These are phyloP conservation scores for Sugiyamaella qingdaonensis DNA, from an alignment of 805 yeast species.

Conservation along the genomic window DNA sequence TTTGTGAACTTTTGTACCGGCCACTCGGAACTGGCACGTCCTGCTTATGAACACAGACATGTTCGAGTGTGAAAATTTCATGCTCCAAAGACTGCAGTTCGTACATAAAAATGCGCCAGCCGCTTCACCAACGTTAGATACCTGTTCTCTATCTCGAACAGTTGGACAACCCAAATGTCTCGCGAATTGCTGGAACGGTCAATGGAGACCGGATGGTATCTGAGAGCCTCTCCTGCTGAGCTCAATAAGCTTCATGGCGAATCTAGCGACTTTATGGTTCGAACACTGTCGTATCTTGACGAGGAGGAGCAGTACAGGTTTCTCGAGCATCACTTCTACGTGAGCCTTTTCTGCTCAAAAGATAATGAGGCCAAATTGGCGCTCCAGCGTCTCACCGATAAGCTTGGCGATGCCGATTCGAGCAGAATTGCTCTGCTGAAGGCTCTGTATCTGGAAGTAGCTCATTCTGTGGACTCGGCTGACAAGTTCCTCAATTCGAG, in stretches of 20 bases:
- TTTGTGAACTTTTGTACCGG: too few relatives aligned
- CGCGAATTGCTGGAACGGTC: background rate
- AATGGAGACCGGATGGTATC: slow-evolving; percentile 34
- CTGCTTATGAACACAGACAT: background rate
- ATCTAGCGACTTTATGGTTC: slow-evolving; percentile 36
- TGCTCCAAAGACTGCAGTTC: background rate
- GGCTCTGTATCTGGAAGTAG: slow-evolving; percentile 54
- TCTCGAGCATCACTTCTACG: slow-evolving; percentile 67
- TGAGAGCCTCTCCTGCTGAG: slow-evolving; percentile 45
- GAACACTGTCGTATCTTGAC: slow-evolving; percentile 33
- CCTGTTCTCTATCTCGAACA: background rate
- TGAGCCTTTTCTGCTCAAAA: slow-evolving; percentile 55
- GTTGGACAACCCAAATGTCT: background rate
- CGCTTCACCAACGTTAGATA: background rate
- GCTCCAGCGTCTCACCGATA: slow-evolving; percentile 62
- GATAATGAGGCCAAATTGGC: slow-evolving; percentile 69
- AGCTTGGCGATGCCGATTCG: slow-evolving; percentile 49
- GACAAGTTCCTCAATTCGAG: slow-evolving; percentile 36
- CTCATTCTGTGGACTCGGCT: slow-evolving; percentile 40
- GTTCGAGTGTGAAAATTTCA: background rate
- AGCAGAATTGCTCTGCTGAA: slow-evolving; percentile 55
- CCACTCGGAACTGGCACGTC: background rate
- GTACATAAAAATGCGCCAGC: background rate
- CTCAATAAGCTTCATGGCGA: slow-evolving; percentile 40
- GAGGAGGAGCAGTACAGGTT: slow-evolving; percentile 49